Percentiles rank a stretch among this genome's conserved stretches.
These are phyloP conservation scores for Brassica rapa DNA, from an alignment of 345 rosid species.

Conservation along the genomic window DNA sequence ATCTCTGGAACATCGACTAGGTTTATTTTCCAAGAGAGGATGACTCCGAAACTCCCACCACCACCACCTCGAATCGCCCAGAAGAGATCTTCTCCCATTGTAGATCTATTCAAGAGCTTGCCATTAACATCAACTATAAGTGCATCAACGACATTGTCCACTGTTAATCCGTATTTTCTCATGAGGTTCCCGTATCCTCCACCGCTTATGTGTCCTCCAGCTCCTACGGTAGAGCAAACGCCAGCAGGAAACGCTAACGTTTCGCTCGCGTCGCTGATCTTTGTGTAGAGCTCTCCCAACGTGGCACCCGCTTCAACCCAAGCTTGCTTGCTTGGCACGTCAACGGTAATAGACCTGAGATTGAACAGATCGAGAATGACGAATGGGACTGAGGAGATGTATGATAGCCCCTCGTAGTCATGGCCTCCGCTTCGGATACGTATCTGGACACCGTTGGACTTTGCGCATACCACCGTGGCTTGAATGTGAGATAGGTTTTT, in stretches of 20 bases:
- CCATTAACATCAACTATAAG: constrained; percentile 48
- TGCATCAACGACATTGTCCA: constrained; percentile 56
- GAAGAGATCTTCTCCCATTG: constrained; percentile 60
- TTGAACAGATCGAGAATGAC: constrained; percentile 48
- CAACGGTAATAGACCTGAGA: constrained; percentile 47
- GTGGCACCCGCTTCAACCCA: constrained; percentile 64
- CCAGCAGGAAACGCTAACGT: constrained; percentile 55
- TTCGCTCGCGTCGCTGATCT: constrained; percentile 45
- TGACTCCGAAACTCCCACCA: constrained; percentile 56
- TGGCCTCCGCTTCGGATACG: constrained; percentile 43
- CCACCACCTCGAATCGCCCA: constrained; percentile 72
- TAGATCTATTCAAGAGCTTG: constrained; percentile 42
- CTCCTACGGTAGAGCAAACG: constrained; percentile 49
- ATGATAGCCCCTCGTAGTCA: constrained; percentile 39
- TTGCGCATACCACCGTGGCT: constrained; percentile 42
- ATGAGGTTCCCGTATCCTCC: constrained; percentile 62
- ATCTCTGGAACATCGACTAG: constrained; percentile 51
- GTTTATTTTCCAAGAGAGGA: constrained; percentile 51
- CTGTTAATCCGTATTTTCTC: constrained; percentile 55
- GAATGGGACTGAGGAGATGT: constrained; percentile 32
- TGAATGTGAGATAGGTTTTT: constrained; percentile 37
- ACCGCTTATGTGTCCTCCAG: constrained; percentile 51
- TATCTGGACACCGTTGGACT: constrained; percentile 26
- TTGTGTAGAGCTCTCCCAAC: constrained; percentile 52
- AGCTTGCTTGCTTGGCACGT: constrained; percentile 36